Base-by-base conservation (phyloP, 2,329 filamentous ascomycete species). In the Penicillium sp. region DNA sequence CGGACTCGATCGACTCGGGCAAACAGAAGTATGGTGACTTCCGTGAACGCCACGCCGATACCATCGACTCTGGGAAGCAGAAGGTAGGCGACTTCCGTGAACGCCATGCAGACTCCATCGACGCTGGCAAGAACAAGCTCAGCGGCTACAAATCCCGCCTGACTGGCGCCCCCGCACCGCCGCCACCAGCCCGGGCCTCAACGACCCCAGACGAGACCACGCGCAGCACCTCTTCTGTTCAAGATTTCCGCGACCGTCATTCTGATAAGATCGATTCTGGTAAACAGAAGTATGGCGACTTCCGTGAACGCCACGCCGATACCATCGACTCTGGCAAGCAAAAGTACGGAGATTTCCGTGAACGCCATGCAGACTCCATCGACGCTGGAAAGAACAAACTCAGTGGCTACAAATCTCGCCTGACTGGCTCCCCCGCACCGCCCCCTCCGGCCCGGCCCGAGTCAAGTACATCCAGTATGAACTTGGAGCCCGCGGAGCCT, bases 341-440 rank as follows among this genome's bases (percentile, higher is more conserved):
- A 63, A 78, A 77, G 14, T 84, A 84, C 3, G 82, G 48, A 14
- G 81, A 88, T 65, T 89, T 91, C 69, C 84, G 86, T 13, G 83
- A 89, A 67, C 76, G 86, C 27, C 87, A 90, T 63, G 83, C 86
- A 3, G 87, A 87, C n/a, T 84, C 90, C 65, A 82, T 89, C 3
- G 81, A 83, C 1, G 75, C 83, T 1, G 87, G 86, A 1, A 78
- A 81, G 63, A 76, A 79, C 64, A 79, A 77, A 18, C 83, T 86
- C 4, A 83, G 81, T 56, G 77, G 74, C 1, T 59, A 65, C 18
- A 41, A 50, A 8, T 53, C 49, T 11, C 46, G 46, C 9, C 13
- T 54, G 40, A 54, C 46, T 18, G 46, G 51, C 32, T 54, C 55
- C n/a, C 36, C 50, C 34, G 42, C 51, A 18, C 44, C 55, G 13